These are phyloP conservation scores for Mycena galopus DNA, from an alignment of 768 basidiomycete genomes.

Conservation along the genomic window DNA sequence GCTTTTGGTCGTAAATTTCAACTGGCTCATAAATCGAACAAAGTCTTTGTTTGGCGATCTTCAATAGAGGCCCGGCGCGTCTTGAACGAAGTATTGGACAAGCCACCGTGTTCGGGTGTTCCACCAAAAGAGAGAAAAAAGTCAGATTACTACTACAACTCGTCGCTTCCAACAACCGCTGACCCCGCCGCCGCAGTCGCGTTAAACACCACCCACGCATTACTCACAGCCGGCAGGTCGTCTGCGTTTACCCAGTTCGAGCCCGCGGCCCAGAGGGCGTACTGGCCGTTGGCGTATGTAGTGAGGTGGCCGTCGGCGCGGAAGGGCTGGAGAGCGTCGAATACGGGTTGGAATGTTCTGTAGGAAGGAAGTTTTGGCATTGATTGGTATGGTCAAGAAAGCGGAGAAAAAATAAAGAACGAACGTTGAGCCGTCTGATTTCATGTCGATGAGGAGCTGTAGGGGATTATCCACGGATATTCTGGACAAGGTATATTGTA, in stretches of 20 bases:
- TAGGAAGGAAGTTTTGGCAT: too few species aligned
- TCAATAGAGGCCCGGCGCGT: too few species aligned
- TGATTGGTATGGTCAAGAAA: not conserved
- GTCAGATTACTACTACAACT: not conserved
- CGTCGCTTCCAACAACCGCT: too few species aligned
- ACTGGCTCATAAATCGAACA: too few species aligned
- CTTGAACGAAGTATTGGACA: too few species aligned
- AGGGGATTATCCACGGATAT: conserved; percentile 46
- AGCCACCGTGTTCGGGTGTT: too few species aligned
- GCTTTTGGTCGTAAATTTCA: too few species aligned
- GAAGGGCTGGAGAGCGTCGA: conserved; percentile 51
- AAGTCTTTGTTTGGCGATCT: too few species aligned
- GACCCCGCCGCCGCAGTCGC: not conserved
- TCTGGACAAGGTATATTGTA: not conserved
- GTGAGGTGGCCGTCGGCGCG: conserved; percentile 53
- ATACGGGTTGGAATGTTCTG: conserved; percentile 47
- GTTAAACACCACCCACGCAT: conserved; percentile 32
- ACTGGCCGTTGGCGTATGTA: conserved; percentile 45
- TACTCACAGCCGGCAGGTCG: conserved; percentile 37
- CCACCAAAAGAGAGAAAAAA: too few species aligned
- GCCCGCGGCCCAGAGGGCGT: conserved; percentile 37
- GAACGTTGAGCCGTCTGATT: conserved; percentile 49
- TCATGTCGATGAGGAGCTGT: conserved; percentile 56
- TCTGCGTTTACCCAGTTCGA: conserved; percentile 47
- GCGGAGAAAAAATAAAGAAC: conserved; percentile 14